Evolutionary conservation across 2,329 filamentous ascomycete genomes (phyloP).

Genomic region (Pyrenophora tritici-repentis): DNA sequence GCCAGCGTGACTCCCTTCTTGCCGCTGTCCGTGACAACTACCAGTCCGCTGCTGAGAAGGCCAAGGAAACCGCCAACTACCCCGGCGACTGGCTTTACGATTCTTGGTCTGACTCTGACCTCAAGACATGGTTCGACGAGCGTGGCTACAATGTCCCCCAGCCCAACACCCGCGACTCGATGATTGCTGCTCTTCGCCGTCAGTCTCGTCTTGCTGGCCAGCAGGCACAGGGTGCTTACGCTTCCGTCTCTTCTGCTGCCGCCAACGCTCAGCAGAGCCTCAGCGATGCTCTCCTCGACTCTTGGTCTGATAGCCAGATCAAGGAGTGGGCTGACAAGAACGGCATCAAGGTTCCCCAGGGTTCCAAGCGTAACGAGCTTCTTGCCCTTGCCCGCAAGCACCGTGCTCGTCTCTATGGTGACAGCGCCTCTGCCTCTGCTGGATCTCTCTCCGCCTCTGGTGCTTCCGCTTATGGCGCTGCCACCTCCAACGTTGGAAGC

Average conservation of each 20-base stretch:
- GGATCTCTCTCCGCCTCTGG: constrained; percentile 45
- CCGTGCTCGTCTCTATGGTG: constrained; percentile 71
- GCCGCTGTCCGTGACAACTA: constrained; percentile 80
- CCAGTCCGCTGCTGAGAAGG: constrained; percentile 73
- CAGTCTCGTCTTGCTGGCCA: constrained; percentile 82
- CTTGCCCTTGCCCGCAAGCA: constrained; percentile 88
- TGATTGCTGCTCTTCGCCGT: constrained; percentile 86
- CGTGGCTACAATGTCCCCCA: constrained; percentile 86
- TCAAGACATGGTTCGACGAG: constrained; percentile 92
- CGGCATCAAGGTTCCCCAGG: constrained; percentile 85
- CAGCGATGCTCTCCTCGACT: constrained; percentile 82
- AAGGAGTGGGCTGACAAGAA: constrained; percentile 96
- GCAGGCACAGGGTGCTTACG: constrained; percentile 61
- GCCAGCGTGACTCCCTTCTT: constrained; percentile 80
- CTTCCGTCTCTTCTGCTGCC: constrained; percentile 53
- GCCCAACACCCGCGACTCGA: constrained; percentile 79
- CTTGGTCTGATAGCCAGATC: constrained; percentile 87
- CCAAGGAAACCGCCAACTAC: constrained; percentile 79
- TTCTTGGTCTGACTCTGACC: constrained; percentile 87
- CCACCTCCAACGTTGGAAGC: constrained; percentile 16
- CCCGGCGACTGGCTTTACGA: constrained; percentile 95
- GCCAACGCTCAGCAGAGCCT: constrained; percentile 71
- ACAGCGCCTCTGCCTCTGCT: constrained; percentile 57
- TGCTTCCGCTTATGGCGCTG: constrained; percentile 64
- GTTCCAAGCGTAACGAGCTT: constrained; percentile 87